Base-by-base conservation (phyloP, 1,139 yeast genomes). In the Scheffersomyces titani region DNA sequence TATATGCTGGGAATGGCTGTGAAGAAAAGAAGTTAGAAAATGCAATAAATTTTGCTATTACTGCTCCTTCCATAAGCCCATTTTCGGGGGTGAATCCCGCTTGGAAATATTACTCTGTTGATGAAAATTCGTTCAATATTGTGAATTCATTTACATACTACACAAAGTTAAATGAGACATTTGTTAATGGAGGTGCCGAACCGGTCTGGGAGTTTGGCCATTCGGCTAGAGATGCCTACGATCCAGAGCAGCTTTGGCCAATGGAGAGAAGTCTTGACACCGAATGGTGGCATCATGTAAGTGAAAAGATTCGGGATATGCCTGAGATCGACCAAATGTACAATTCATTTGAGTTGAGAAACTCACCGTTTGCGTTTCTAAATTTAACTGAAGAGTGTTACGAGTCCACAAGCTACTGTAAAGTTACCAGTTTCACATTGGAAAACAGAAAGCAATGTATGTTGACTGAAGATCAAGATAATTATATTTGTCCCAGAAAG, bases 91-190 rank as follows among this genome's bases (percentile, higher is more conserved):
- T 66, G 24, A 73, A 73, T 54, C 77, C 77, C 13, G 62, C 71
- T 30, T 73, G 77, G 77, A 65, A 75, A 54, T 72, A 71, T 60
- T 73, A 73, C 55, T 63, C 70, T 19, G 72, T 73, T 22, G 76
- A 73, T 56, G 62, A 64, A n/a, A 65, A 66, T 53, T 63, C 73
- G 4, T 72, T 72, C 59, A 67, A 67, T 57, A 65, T 73, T 47
- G 57, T 72, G 52, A 71, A 73, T 58, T 65, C 74, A 3, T 70
- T 66, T 60, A 72, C 72, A 52, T 73, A 72, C 60, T 72, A 66
- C 61, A 65, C 74, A 7, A 68, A 67, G 45, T 63, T 73, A 47
- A 70, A 71, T 55, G 64, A 68, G 20, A 68, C 76, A 2, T 71
- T 68, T 58, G 64, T 61, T 51, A 70, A 70, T 53, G 70, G 66